Conservation (phyloP, 2,329 filamentous ascomycete genomes). For the Pyrenochaeta sp. region DNA sequence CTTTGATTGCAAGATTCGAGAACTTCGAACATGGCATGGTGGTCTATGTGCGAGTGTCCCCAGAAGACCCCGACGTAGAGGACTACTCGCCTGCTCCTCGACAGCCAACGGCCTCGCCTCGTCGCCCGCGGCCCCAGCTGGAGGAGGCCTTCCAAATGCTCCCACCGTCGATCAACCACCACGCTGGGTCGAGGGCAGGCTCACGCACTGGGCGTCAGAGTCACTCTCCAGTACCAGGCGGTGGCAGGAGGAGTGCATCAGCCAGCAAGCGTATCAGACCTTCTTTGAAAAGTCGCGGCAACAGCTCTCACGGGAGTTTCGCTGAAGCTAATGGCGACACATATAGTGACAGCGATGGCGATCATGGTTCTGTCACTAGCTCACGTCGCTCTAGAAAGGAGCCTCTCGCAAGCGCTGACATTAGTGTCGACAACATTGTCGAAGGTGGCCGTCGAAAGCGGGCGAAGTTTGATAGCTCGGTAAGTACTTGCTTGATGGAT, state of each 20-base stretch:
- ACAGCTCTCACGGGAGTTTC: constrained; percentile 65
- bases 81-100: constrained; percentile 58
- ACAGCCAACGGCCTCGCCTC: constrained; percentile 58
- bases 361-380: constrained; percentile 73
- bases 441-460: constrained; percentile 95
- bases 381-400: constrained; percentile 81
- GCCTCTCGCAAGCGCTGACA: constrained; percentile 91
- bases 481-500: constrained; percentile 64
- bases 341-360: constrained; percentile 89
- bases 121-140: constrained; percentile 65
- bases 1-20: constrained; percentile 93
- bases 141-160: constrained; percentile 72
- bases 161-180: constrained; percentile 67
- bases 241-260: constrained; percentile 80
- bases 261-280: constrained; percentile 76
- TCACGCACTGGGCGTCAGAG: constrained; percentile 78
- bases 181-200: constrained; percentile 71
- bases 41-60: constrained; percentile 87
- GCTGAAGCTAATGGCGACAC: constrained; percentile 69
- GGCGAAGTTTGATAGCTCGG: constrained; percentile 95
- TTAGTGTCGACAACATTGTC: constrained; percentile 97
- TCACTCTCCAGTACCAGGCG: constrained; percentile 73
- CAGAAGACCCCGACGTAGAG: constrained; percentile 60
- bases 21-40: constrained; percentile 94
- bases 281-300: constrained; percentile 71